phyloP scores from a whole-genome alignment of 345 rosid genomes.

The Eutrema yunnanense region DNA sequence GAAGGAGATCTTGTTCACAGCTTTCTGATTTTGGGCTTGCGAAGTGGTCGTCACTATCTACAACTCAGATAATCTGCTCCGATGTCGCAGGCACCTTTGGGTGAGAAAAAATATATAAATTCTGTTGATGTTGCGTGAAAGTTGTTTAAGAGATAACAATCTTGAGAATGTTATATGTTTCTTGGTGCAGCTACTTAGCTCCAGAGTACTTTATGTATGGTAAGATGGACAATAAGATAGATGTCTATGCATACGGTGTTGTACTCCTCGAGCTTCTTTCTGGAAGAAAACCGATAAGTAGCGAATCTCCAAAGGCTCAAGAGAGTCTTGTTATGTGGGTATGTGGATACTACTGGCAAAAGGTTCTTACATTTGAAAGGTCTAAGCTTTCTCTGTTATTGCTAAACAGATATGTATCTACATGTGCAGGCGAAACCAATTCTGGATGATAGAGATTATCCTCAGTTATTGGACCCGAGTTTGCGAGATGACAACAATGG shows the following conservation, averaged over 20 bases:
- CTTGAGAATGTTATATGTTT: background rate
- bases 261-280: slow-evolving; percentile 98
- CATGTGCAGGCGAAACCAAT: slow-evolving; percentile 69
- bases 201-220: slow-evolving; percentile 98
- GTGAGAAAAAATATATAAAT: slow-evolving; percentile 29
- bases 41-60: slow-evolving; percentile 50
- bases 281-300: slow-evolving; percentile 71
- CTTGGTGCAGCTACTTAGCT: slow-evolving; percentile 77
- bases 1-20: slow-evolving; percentile 36
- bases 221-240: slow-evolving; percentile 78
- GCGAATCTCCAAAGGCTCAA: slow-evolving; percentile 56
- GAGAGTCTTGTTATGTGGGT: slow-evolving; percentile 98
- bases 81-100: slow-evolving; percentile 97
- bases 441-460: slow-evolving; percentile 46
- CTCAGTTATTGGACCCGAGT: slow-evolving; percentile 50
- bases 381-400: background rate
- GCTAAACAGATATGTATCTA: background rate
- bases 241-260: slow-evolving; percentile 90
- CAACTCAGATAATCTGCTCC: slow-evolving; percentile 58
- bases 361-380: background rate
- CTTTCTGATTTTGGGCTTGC: slow-evolving; percentile 97
- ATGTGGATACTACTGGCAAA: slow-evolving; percentile 19
- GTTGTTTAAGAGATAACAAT: slow-evolving; percentile 18
- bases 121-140: slow-evolving; percentile 28
- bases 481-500: slow-evolving; percentile 37